Evolutionary conservation across 2,329 filamentous ascomycete genomes (phyloP).

Genomic region (Colletotrichum australisinense): DNA sequence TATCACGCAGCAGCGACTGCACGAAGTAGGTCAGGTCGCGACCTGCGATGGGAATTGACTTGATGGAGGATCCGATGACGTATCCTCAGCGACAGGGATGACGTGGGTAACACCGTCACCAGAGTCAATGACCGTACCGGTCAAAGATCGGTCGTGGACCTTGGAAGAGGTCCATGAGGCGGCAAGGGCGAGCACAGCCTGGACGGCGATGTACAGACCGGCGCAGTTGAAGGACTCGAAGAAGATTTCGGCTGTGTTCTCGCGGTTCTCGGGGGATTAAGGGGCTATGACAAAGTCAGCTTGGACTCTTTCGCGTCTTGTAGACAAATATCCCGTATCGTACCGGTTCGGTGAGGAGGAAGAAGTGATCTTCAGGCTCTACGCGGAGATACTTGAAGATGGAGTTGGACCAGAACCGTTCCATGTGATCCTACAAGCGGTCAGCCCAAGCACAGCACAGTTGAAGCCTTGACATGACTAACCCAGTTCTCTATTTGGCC

Average conservation of each 20-base stretch:
- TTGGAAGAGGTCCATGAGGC: constrained; percentile 99
- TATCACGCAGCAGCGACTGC: constrained; percentile 93
- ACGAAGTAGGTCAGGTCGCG: constrained; percentile 99
- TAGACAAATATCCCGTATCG: constrained; percentile 44
- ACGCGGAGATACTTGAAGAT: constrained; percentile 99
- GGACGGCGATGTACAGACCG: constrained; percentile 97
- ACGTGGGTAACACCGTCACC: constrained; percentile 99
- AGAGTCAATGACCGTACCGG: constrained; percentile 97
- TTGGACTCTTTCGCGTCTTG: neutral
- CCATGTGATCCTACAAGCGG: constrained; percentile 87
- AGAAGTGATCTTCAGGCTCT: constrained; percentile 98
- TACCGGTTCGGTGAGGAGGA: constrained; percentile 96
- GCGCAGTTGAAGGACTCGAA: constrained; percentile 99
- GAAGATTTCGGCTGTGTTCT: constrained; percentile 99
- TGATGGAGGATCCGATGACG: constrained; percentile 98
- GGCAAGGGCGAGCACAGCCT: constrained; percentile 94
- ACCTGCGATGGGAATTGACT: constrained; percentile 97
- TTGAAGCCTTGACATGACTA: constrained; percentile 43
- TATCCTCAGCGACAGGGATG: constrained; percentile 98
- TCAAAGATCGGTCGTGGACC: constrained; percentile 94
- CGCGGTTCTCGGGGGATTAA: constrained; percentile 99
- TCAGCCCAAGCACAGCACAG: constrained; percentile 40
- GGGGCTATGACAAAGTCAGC: constrained; percentile 68
- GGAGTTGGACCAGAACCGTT: constrained; percentile 99
- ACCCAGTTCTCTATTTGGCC: constrained; percentile 99